These are phyloP conservation scores for Podaxis mareebaensis DNA, from an alignment of 768 basidiomycete species.

Conservation along the genomic window DNA sequence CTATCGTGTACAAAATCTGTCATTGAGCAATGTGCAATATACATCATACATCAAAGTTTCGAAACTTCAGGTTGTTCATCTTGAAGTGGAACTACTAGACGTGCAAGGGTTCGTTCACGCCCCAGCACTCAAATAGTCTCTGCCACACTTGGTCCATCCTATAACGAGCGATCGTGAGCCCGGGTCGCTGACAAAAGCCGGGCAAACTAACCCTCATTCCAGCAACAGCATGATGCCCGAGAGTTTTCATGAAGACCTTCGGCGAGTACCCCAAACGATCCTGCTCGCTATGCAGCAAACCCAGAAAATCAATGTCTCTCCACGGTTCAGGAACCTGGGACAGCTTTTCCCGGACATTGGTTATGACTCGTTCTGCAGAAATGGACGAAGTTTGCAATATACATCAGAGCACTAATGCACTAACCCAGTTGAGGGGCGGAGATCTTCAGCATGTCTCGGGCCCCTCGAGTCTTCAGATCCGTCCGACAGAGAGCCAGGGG, in stretches of 20 bases:
- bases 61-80: not conserved
- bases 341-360: constrained; percentile 30
- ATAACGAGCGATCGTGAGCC: constrained; percentile 4
- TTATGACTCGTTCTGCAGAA: constrained; percentile 32
- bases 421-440: constrained; percentile 1
- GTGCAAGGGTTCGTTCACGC: constrained; percentile 36
- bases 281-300: not conserved
- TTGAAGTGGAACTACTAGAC: constrained; percentile 1
- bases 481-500: constrained; percentile 78
- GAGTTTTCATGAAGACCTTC: constrained; percentile 36
- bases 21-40: not conserved
- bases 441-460: constrained; percentile 48
- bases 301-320: not conserved
- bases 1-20: not conserved
- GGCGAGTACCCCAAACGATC: not conserved
- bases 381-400: not conserved
- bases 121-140: constrained; percentile 48
- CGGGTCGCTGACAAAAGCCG: not conserved
- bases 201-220: constrained; percentile 75
- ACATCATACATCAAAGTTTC: not conserved
- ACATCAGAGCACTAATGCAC: constrained; percentile 1
- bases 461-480: constrained; percentile 59
- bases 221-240: constrained; percentile 79
- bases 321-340: constrained; percentile 27
- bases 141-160: constrained; percentile 52